Percentiles rank a stretch among this genome's conserved stretches.
Evolutionary conservation across 2,329 filamentous ascomycete genomes (phyloP).

Genomic region (Calonectria montana): DNA sequence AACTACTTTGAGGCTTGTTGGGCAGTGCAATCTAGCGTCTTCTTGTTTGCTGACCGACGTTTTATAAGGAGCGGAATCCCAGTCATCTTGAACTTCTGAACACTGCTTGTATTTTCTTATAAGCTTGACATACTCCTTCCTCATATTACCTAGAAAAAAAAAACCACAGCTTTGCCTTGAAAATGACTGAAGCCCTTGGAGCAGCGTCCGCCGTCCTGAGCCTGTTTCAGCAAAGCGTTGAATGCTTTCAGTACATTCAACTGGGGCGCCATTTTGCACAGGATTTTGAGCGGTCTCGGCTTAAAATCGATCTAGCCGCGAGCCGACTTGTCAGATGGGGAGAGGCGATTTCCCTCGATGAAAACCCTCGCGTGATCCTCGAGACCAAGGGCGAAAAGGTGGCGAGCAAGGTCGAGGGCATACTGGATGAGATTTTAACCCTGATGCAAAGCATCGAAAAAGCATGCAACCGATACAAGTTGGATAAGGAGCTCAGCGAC

Average conservation of each 20-base stretch:
- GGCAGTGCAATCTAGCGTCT: not conserved
- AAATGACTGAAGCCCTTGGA: not conserved
- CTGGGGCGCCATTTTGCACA: slow-evolving; percentile 47
- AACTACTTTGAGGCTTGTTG: not conserved
- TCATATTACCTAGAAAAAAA: not conserved
- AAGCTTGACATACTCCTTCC: not conserved
- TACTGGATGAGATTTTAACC: slow-evolving; percentile 40
- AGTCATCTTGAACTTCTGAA: not conserved
- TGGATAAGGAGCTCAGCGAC: slow-evolving; percentile 13
- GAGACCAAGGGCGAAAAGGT: not conserved
- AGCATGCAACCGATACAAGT: slow-evolving; percentile 39
- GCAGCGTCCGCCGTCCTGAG: not conserved
- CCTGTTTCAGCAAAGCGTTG: not conserved
- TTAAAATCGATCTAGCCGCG: slow-evolving; percentile 47
- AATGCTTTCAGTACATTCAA: slow-evolving; percentile 54
- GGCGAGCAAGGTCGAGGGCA: slow-evolving; percentile 27
- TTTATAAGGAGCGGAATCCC: not conserved
- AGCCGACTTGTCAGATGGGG: slow-evolving; percentile 49
- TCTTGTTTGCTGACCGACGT: not conserved
- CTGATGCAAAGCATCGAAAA: slow-evolving; percentile 38
- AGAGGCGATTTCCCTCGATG: slow-evolving; percentile 44
- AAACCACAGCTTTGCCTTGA: not conserved
- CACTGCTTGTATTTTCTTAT: not conserved
- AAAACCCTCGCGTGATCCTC: slow-evolving; percentile 33
- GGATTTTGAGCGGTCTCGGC: slow-evolving; percentile 48